Percentiles rank a stretch among this genome's conserved stretches.
These are phyloP conservation scores for Tillandsia leiboldiana DNA, from an alignment of 176 grass and related monocot genomes.

Conservation along the genomic window DNA sequence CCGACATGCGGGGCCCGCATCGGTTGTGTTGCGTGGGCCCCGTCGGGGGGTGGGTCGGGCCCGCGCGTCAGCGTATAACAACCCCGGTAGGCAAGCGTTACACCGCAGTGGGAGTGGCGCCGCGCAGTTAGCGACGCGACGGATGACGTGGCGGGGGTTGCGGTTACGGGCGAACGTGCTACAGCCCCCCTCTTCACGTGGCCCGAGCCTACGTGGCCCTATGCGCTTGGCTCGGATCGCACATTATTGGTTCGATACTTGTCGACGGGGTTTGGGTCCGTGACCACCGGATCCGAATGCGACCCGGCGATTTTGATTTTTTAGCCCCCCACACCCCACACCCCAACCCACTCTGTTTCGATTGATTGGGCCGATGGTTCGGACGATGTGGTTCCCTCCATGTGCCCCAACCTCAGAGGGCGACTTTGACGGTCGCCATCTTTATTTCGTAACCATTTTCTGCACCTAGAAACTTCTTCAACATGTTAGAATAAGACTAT, in stretches of 20 bases:
- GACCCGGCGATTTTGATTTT: too few species aligned
- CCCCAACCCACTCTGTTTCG: background rate
- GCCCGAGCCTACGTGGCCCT: background rate
- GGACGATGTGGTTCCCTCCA: conserved; percentile 2
- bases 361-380: background rate
- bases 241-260: background rate
- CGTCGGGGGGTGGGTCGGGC: too few species aligned
- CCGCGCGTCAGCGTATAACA: too few species aligned
- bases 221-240: background rate
- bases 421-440: too few species aligned
- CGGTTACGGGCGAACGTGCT: background rate
- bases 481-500: too few species aligned
- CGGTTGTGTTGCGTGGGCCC: background rate
- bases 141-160: background rate
- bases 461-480: too few species aligned
- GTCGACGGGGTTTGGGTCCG: background rate
- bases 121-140: background rate
- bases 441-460: too few species aligned
- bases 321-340: too few species aligned
- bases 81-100: too few species aligned
- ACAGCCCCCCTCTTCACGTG: background rate
- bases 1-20: background rate
- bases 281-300: too few species aligned
- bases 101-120: too few species aligned
- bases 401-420: background rate